A percentile compares a stretch with the other conserved stretches of the same genome.
These are phyloP conservation scores for Actinomucor elegans DNA, from an alignment of 371 early-diverging fungal species.

Conservation along the genomic window DNA sequence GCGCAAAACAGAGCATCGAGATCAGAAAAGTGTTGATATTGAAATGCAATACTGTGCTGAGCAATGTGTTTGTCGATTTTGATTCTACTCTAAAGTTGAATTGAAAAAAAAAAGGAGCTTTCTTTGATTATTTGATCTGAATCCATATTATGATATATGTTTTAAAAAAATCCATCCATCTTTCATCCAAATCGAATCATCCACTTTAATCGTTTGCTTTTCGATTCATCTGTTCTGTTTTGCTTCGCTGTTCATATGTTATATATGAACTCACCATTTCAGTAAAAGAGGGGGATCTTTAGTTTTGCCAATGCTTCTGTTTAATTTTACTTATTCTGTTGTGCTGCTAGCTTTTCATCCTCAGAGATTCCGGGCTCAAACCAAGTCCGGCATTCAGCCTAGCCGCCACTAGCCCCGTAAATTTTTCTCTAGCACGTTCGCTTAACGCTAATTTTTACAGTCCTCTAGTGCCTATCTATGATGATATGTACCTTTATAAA, in stretches of 20 bases:
- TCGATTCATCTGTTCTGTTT: not conserved
- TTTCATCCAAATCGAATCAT: not conserved
- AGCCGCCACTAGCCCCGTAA: no score
- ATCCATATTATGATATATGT: not conserved
- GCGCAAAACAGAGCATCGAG: not conserved
- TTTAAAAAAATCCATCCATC: slow-evolving; percentile 4
- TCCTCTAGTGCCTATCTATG: no score
- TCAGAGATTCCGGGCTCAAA: not conserved
- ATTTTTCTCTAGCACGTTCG: no score
- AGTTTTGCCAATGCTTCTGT: not conserved
- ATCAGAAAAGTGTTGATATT: not conserved
- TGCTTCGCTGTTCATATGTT: not conserved
- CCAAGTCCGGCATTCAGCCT: no score
- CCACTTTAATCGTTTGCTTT: not conserved
- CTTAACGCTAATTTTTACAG: no score
- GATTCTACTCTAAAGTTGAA: not conserved
- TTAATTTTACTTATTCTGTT: not conserved
- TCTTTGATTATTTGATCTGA: not conserved
- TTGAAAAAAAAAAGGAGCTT: not conserved
- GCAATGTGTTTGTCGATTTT: no score
- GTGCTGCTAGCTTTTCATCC: not conserved
- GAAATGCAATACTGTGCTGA: no score
- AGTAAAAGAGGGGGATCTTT: slow-evolving; percentile 26
- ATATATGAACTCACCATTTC: slow-evolving; percentile 30
- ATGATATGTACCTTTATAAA: no score